Evolutionary conservation across 352 stramenopile genomes (phyloP).

Genomic region (Peronospora destructor): DNA sequence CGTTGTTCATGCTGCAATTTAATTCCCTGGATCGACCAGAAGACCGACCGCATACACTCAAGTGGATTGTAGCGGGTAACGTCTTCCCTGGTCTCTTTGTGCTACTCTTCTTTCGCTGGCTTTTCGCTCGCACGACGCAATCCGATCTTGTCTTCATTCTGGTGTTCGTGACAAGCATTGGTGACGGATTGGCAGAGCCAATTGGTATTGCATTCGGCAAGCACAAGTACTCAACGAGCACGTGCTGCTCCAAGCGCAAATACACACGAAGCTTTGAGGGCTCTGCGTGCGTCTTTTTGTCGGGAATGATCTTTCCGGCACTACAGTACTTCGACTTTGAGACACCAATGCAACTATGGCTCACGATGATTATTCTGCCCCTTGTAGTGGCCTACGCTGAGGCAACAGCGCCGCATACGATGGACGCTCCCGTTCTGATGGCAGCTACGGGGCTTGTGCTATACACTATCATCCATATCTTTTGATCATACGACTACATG

Average conservation of each 20-base stretch:
- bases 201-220: conserved; percentile 74
- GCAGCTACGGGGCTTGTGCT: conserved; percentile 66
- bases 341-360: conserved; percentile 52
- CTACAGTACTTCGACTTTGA: conserved; percentile 78
- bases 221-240: conserved; percentile 79
- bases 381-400: conserved; percentile 80
- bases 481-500: conserved; percentile 33
- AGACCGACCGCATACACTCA: conserved; percentile 67
- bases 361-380: conserved; percentile 78
- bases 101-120: conserved; percentile 82
- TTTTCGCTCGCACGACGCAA: conserved; percentile 73
- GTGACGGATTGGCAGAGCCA: conserved; percentile 69
- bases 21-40: conserved; percentile 82
- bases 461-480: conserved; percentile 71
- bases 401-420: conserved; percentile 78
- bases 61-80: conserved; percentile 80
- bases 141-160: conserved; percentile 75
- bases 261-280: conserved; percentile 78
- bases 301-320: conserved; percentile 79
- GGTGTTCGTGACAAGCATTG: conserved; percentile 76
- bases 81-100: conserved; percentile 76
- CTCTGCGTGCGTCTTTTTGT: conserved; percentile 69
- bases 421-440: conserved; percentile 85
- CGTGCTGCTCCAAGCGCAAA: conserved; percentile 71
- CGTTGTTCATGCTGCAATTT: conserved; percentile 85